Percentiles rank a stretch among this genome's conserved stretches.
These are phyloP conservation scores for Suillus tomentosus DNA, from an alignment of 768 basidiomycete genomes.

Conservation along the genomic window DNA sequence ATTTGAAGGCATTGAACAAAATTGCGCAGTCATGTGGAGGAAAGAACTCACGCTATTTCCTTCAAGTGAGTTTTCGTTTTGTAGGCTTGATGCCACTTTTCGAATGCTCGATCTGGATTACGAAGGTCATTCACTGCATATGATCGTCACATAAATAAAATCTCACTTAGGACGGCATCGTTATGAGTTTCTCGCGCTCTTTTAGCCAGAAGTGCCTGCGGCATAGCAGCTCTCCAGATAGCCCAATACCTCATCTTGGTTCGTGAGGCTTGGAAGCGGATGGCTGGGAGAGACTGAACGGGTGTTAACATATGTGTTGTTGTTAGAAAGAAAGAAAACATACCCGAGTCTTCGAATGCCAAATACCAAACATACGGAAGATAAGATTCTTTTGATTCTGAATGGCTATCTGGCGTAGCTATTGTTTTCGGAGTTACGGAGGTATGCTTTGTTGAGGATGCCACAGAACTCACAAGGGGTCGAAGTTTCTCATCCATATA, in stretches of 20 bases:
- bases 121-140: constrained; percentile 4
- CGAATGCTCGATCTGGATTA: constrained; percentile 50
- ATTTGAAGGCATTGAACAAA: constrained; percentile 15
- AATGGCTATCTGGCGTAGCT: constrained; percentile 49
- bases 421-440: constrained; percentile 14
- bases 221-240: constrained; percentile 70
- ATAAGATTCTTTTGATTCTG: constrained; percentile 62
- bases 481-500: constrained; percentile 66
- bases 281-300: constrained; percentile 73
- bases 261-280: constrained; percentile 69
- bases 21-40: constrained; percentile 11
- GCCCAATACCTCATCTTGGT: constrained; percentile 64
- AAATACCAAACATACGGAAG: constrained; percentile 69
- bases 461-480: constrained; percentile 53
- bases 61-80: constrained; percentile 73
- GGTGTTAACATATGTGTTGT: constrained; percentile 12
- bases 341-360: constrained; percentile 78
- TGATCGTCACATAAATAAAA: constrained; percentile 15
- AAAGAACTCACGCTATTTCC: constrained; percentile 74
- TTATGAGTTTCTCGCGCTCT: constrained; percentile 65
- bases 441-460: background rate
- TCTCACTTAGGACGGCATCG: constrained; percentile 58
- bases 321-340: constrained; percentile 19
- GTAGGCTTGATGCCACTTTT: constrained; percentile 69
- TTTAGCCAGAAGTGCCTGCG: constrained; percentile 64